Evolutionary conservation across 164 flowering plant genomes (phyloP).

Genomic region (Liriodendron chinense): DNA sequence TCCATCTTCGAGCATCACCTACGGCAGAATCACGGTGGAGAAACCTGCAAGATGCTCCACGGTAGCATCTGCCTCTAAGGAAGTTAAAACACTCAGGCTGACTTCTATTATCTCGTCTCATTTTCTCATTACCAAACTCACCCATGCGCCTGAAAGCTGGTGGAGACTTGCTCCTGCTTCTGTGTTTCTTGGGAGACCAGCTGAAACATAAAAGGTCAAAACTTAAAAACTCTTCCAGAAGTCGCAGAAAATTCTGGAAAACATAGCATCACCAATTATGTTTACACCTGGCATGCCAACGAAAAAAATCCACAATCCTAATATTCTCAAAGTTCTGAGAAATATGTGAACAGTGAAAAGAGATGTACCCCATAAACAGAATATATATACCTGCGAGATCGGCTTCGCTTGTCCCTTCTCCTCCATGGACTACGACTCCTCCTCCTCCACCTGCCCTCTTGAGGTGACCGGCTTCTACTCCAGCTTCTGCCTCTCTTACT

Average conservation of each 20-base stretch:
- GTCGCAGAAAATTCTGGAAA: not conserved
- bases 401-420: slow-evolving; percentile 63
- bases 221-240: slow-evolving; percentile 1
- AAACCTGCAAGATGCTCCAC: slow-evolving; percentile 78
- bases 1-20: slow-evolving; percentile 34
- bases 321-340: not conserved
- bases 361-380: not conserved
- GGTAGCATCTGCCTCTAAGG: slow-evolving; percentile 69
- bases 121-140: slow-evolving; percentile 32
- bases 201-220: slow-evolving; percentile 38
- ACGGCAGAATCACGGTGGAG: slow-evolving; percentile 43
- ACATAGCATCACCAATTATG: slow-evolving; percentile 3
- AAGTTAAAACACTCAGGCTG: slow-evolving; percentile 60
- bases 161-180: slow-evolving; percentile 81
- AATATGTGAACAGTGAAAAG: not conserved
- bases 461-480: slow-evolving; percentile 60
- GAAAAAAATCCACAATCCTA: not conserved
- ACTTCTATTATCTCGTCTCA: slow-evolving; percentile 36
- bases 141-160: slow-evolving; percentile 32
- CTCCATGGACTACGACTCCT: slow-evolving; percentile 57
- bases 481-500: slow-evolving; percentile 51
- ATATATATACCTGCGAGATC: slow-evolving; percentile 67
- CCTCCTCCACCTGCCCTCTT: slow-evolving; percentile 45
- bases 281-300: not conserved
- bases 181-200: slow-evolving; percentile 68